These are phyloP conservation scores for Tephrocybe sp. DNA, from an alignment of 768 basidiomycete genomes.

Conservation along the genomic window DNA sequence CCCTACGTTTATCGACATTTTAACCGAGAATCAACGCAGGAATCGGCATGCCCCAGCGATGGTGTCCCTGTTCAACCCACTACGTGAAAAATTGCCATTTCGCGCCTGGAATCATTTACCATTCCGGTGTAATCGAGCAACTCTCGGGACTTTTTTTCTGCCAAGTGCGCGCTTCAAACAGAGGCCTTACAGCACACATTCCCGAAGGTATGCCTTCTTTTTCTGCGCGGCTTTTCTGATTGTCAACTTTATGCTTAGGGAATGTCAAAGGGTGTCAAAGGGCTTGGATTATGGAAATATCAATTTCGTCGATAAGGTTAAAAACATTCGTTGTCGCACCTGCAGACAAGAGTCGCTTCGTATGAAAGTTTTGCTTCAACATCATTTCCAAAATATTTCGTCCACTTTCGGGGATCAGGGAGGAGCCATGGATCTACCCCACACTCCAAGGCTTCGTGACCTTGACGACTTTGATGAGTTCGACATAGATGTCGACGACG, in stretches of 20 bases:
- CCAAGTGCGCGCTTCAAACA: conserved; percentile 20
- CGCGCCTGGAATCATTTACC: conserved; percentile 19
- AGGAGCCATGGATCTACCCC: conserved; percentile 10
- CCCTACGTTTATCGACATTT: conserved; percentile 13
- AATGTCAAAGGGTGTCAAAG: conserved; percentile 14
- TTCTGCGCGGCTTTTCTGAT: background rate
- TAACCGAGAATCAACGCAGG: conserved; percentile 18
- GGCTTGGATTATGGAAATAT: conserved; percentile 5
- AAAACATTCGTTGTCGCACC: conserved; percentile 11
- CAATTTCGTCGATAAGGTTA: conserved; percentile 11
- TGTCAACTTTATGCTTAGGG: conserved; percentile 1
- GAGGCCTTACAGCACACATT: conserved; percentile 8
- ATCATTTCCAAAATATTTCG: background rate
- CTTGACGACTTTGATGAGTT: conserved; percentile 21
- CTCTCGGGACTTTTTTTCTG: conserved; percentile 6
- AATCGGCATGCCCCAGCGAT: conserved; percentile 23
- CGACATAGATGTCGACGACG: conserved; percentile 8
- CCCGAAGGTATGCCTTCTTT: conserved; percentile 12
- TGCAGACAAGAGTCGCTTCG: conserved; percentile 17
- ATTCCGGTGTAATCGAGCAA: background rate
- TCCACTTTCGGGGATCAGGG: background rate
- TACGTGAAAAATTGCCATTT: conserved; percentile 19
- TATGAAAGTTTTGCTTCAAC: conserved; percentile 15
- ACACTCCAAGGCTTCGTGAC: conserved; percentile 19
- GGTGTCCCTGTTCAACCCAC: conserved; percentile 24